These are phyloP conservation scores for Aspergillus sclerotialis DNA, from an alignment of 2,329 filamentous ascomycete genomes.

Conservation along the genomic window DNA sequence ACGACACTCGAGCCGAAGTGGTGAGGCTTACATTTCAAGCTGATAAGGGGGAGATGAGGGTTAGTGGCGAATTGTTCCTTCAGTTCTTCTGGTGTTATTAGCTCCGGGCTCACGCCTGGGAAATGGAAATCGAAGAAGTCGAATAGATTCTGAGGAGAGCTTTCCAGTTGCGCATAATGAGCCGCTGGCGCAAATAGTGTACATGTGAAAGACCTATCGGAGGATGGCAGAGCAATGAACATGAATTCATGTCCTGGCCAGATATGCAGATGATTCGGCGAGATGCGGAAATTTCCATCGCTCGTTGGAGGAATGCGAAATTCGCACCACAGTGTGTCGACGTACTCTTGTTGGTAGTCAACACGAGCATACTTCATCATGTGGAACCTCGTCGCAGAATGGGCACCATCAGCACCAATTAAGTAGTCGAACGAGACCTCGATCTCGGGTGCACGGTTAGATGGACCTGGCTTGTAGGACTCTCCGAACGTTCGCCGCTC, in stretches of 20 bases:
- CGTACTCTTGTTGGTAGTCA: constrained; percentile 89
- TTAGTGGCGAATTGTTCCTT: constrained; percentile 69
- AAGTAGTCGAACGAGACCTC: constrained; percentile 85
- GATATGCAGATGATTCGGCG: constrained; percentile 90
- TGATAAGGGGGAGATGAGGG: constrained; percentile 87
- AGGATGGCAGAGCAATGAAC: constrained; percentile 93
- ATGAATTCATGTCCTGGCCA: constrained; percentile 93
- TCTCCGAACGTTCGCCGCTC: constrained; percentile 47
- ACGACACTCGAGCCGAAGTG: constrained; percentile 71
- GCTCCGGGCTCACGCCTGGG: constrained; percentile 65
- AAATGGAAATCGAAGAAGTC: constrained; percentile 82
- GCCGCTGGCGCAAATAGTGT: constrained; percentile 79
- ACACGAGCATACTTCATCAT: constrained; percentile 92
- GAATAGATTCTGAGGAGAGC: constrained; percentile 60
- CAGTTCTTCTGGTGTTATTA: constrained; percentile 57
- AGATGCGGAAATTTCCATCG: constrained; percentile 63
- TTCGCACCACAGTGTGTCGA: constrained; percentile 96
- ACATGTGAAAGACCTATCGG: constrained; percentile 89
- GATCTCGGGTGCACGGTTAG: constrained; percentile 58
- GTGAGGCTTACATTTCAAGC: constrained; percentile 85
- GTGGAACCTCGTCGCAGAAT: constrained; percentile 84
- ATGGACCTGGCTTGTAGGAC: constrained; percentile 21
- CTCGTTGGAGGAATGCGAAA: constrained; percentile 65
- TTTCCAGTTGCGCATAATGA: constrained; percentile 63
- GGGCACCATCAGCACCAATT: constrained; percentile 90